Percentiles rank a stretch among this genome's conserved stretches.
These are phyloP conservation scores for Vaccinium macrocarpon DNA, from an alignment of 148 eudicot species.

Conservation along the genomic window DNA sequence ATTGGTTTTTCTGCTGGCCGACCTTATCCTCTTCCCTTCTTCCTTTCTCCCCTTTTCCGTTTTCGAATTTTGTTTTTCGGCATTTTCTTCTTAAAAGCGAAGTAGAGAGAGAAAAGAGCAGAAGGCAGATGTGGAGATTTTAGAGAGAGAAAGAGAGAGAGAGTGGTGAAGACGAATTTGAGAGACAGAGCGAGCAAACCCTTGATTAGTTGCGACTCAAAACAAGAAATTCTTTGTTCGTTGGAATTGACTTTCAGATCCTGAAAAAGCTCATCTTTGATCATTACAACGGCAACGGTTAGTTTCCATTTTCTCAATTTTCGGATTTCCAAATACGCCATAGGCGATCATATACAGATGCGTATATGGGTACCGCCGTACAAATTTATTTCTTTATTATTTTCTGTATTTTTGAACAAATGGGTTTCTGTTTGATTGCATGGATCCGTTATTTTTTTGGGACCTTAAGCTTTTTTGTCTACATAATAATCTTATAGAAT, in stretches of 20 bases:
- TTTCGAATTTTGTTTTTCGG: neutral
- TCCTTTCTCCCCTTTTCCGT: neutral
- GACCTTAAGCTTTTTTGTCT: neutral
- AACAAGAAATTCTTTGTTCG: constrained; percentile 10
- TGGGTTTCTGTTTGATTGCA: constrained; percentile 15
- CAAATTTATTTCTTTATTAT: neutral
- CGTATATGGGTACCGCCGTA: neutral
- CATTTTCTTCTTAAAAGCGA: neutral
- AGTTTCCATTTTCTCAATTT: constrained; percentile 14
- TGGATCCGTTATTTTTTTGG: constrained; percentile 10
- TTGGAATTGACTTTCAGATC: constrained; percentile 3
- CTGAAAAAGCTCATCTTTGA: constrained; percentile 12
- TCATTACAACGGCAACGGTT: constrained; percentile 7
- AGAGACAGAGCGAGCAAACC: constrained; percentile 6
- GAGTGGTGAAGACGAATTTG: neutral
- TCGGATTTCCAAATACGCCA: neutral
- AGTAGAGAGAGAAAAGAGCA: neutral
- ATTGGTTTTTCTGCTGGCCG: constrained; percentile 20
- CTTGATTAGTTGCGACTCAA: constrained; percentile 20
- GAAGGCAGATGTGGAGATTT: neutral
- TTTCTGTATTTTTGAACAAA: neutral
- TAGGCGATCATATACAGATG: neutral
- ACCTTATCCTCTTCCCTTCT: constrained; percentile 24
- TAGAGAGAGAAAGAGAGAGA: neutral
- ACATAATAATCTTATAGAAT: neutral